Base-by-base conservation (phyloP, 1,284 basidiomycete genomes). In the Boletus semigastroideus region DNA sequence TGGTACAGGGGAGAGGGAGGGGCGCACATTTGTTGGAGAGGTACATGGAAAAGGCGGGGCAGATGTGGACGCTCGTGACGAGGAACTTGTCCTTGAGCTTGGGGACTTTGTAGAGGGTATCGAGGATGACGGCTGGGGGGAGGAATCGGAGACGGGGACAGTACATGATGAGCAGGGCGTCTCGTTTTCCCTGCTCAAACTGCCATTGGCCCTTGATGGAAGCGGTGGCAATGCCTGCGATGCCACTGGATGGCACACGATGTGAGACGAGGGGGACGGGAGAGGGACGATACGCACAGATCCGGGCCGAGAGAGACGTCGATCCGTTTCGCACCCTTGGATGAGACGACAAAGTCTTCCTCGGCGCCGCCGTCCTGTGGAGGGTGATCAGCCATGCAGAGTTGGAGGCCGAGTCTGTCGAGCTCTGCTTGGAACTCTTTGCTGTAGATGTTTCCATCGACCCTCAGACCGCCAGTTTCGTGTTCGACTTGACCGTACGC, bases 1-100 rank as follows among this genome's bases (percentile, higher is more conserved):
- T 7, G 17, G 13, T 14, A 11, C 31, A 28, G 1, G 20, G 5
- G 34, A 14, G 5, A 1, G 33, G 14, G 25, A n/a, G 6, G 3
- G 7, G n/a, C 8, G 7, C 31, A 63, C 64, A 44, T 46, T 61
- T 69, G 42, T 64, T 51, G 17, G 64, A 66, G 31, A 66, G 58
- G 20, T 69, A 66, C 50, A 66, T 59, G 22, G 52, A 63, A n/a
- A 48, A 66, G 0, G 66, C 67, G 6, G 64, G 67, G 12, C 66
- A 66, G 8, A 44, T 5, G 44, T 67, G 51, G 0, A 55, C 17
- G 43, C 45, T 57, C 0, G 60, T 69, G 52, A 68, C 66, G 40
- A 66, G 50, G 36, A 43, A 61, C 45, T 54, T 69, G 62, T 55
- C 52, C 13, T n/a, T 59, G 27, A 66, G 58, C 7, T 11, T 25